Percentiles rank a stretch among this genome's conserved stretches.
phyloP scores from a whole-genome alignment of 768 basidiomycete species.

The Paxillus ammoniavirescens region DNA sequence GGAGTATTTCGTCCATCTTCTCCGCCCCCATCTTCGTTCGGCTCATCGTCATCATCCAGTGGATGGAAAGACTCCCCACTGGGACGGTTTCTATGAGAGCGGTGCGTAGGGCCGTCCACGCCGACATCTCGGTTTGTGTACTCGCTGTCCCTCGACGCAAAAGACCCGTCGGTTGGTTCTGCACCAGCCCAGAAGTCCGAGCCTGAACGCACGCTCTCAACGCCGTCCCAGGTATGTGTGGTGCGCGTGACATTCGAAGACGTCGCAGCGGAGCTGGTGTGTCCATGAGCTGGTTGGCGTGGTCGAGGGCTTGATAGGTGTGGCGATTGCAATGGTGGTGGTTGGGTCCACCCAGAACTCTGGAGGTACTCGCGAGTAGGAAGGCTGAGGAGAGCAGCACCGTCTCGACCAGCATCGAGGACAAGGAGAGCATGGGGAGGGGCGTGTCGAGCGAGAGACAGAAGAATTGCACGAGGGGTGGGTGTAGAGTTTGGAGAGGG shows the following conservation, averaged over 20 bases:
- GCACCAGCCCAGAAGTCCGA: conserved; percentile 74
- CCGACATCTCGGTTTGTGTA: conserved; percentile 8
- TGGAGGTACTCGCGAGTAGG: conserved; percentile 88
- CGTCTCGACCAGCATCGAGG: conserved; percentile 77
- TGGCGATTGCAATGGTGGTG: conserved; percentile 4
- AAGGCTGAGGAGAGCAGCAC: conserved; percentile 76
- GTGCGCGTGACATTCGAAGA: conserved; percentile 16
- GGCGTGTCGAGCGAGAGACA: conserved; percentile 66
- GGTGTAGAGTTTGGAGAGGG: conserved; percentile 42
- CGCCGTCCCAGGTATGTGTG: conserved; percentile 23
- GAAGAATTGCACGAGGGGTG: conserved; percentile 72
- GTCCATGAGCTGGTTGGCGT: conserved; percentile 14
- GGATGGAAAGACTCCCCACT: conserved; percentile 34
- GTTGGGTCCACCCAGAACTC: conserved; percentile 67
- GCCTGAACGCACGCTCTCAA: conserved; percentile 56
- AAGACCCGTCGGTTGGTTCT: conserved; percentile 9
- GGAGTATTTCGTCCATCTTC: conserved; percentile 25
- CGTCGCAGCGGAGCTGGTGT: conserved; percentile 13
- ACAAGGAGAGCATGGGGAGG: conserved; percentile 78
- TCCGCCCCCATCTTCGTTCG: conserved; percentile 10
- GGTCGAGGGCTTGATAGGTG: not conserved
- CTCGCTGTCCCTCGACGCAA: conserved; percentile 17
- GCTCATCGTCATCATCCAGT: conserved; percentile 27
- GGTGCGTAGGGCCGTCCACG: not conserved
- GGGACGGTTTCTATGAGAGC: conserved; percentile 10